A percentile compares a stretch with the other conserved stretches of the same genome.
These are phyloP conservation scores for Cercospora sp. DNA, from an alignment of 2,329 filamentous ascomycete genomes.

Conservation along the genomic window DNA sequence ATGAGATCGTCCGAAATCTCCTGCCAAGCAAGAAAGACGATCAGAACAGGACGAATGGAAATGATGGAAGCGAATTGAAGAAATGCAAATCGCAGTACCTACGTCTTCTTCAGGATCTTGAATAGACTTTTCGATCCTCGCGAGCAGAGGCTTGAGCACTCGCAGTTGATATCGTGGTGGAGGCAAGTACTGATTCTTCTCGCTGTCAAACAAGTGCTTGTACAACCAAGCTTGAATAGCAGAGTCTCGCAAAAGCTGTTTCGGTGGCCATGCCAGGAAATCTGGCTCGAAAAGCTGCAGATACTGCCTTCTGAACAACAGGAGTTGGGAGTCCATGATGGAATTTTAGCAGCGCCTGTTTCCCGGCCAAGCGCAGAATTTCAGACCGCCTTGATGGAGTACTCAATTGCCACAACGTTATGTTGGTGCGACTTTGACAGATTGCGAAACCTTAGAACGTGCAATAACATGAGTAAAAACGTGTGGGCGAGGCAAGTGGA, in stretches of 20 bases:
- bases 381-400: background rate
- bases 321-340: slow-evolving; percentile 39
- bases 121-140: slow-evolving; percentile 71
- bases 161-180: slow-evolving; percentile 69
- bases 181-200: slow-evolving; percentile 58
- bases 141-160: slow-evolving; percentile 71
- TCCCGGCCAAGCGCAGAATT: background rate
- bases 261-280: slow-evolving; percentile 64
- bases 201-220: slow-evolving; percentile 64
- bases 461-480: background rate
- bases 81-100: slow-evolving; percentile 48
- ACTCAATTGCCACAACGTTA: background rate
- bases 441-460: background rate
- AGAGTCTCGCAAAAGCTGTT: slow-evolving; percentile 58
- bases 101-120: slow-evolving; percentile 85
- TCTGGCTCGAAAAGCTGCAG: slow-evolving; percentile 69
- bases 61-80: background rate
- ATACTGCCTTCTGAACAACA: slow-evolving; percentile 69
- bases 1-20: slow-evolving; percentile 82
- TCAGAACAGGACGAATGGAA: slow-evolving; percentile 30
- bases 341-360: background rate
- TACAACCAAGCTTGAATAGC: slow-evolving; percentile 68
- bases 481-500: background rate
- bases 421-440: background rate
- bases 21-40: slow-evolving; percentile 50